Base-by-base conservation (phyloP, 2,329 filamentous ascomycete genomes). In the Beauveria caledonica region DNA sequence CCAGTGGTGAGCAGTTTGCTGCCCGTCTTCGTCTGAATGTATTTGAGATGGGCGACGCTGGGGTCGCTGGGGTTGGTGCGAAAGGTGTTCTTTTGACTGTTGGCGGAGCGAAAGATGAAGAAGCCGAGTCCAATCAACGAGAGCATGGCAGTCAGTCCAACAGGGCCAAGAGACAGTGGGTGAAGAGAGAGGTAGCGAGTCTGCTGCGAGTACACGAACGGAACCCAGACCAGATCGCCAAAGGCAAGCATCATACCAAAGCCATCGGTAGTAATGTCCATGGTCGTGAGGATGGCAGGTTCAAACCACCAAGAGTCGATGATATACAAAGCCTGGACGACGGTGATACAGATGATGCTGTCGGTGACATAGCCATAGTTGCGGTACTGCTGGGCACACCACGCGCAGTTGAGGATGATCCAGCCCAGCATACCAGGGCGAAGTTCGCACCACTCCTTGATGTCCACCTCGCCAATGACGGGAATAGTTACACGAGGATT, bases 231-330 rank as follows among this genome's bases (percentile, higher is more conserved):
- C 6, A 97, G 80, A 68, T 97, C 93, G 60, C 92, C 93, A 71
- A 97, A 97, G 2, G 90, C 80, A 39, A 97, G 81, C 93, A 97
- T 97, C 77, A 91, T 91, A 58, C 93, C 93, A 67, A 97, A 96
- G 6, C 93, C 93, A 68, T 97, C 93, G 46, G 86, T 90, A 56
- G 88, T 96, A 65, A 97, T 88, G 70, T 97, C 93, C 76, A 97
- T 97, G 36, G 92, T 97, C 1, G 92, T 97, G 64, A 97, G 77
- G 63, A 97, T 88, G 2, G 91, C 88, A 0, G 89, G 82, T 73
- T 97, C 93, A 82, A 93, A 94, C 78, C 87, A 92, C 64, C 91
- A 85, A 8, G 86, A 86, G 71, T 97, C 93, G 40, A 97, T 77
- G 6, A 92, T 85, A 73, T 97, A 97, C 62, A 96, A 74, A 1